phyloP scores from a whole-genome alignment of 1,284 basidiomycete genomes.

The Ceratobasidium sp. region DNA sequence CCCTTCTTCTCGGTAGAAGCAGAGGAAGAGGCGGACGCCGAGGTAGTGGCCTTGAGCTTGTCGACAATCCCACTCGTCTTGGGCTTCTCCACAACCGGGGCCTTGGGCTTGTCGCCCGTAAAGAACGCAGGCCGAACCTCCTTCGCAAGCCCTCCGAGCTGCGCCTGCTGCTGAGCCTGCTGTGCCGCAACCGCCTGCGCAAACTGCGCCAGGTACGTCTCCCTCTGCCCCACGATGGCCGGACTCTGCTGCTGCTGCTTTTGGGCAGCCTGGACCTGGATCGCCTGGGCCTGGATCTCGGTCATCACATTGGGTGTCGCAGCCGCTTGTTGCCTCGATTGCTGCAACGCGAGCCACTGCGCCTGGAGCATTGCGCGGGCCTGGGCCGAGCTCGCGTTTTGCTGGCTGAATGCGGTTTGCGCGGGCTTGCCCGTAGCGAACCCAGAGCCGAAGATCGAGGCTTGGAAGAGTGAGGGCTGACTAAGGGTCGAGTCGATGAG shows the following conservation, averaged over 20 bases:
- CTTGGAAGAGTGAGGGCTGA: conserved; percentile 44
- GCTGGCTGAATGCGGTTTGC: neutral
- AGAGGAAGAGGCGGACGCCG: conserved; percentile 4
- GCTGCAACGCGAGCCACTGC: conserved; percentile 34
- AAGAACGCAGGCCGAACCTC: conserved; percentile 57
- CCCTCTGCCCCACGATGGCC: neutral
- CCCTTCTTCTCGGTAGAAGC: conserved; percentile 15
- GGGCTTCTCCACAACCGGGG: neutral
- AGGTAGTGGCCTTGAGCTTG: conserved; percentile 52
- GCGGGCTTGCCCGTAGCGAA: conserved; percentile 16
- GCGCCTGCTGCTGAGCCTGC: conserved; percentile 49
- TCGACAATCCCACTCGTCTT: conserved; percentile 51
- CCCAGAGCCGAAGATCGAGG: conserved; percentile 43
- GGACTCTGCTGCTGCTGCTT: conserved; percentile 51
- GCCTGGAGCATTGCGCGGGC: conserved; percentile 36
- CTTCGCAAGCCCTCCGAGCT: conserved; percentile 51
- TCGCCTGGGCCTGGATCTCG: conserved; percentile 15
- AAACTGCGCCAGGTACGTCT: conserved; percentile 29
- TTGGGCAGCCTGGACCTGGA: neutral
- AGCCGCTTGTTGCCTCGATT: conserved; percentile 15
- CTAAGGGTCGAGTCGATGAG: neutral
- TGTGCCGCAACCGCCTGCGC: conserved; percentile 49
- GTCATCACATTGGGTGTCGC: neutral
- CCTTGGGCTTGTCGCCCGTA: conserved; percentile 22
- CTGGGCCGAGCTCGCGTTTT: conserved; percentile 29